These are phyloP conservation scores for Sporothrix humicola DNA, from an alignment of 2,329 filamentous ascomycete species.

Conservation along the genomic window DNA sequence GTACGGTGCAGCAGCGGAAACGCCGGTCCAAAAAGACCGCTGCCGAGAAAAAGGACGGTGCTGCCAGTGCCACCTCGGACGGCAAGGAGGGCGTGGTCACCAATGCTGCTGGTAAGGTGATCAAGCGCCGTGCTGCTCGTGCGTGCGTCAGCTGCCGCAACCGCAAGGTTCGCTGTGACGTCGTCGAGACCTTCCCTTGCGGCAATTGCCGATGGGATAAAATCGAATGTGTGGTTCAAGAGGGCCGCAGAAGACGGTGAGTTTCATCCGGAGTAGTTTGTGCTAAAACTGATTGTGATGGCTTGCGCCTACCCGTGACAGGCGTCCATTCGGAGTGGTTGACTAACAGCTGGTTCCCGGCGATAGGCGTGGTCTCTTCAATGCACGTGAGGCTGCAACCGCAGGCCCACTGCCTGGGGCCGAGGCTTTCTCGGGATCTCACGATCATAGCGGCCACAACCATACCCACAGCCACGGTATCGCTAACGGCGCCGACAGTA, in stretches of 20 bases:
- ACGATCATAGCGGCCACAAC: slow-evolving; percentile 26
- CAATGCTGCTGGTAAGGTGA: slow-evolving; percentile 54
- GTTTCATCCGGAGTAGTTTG: slow-evolving; percentile 45
- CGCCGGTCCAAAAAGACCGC: slow-evolving; percentile 36
- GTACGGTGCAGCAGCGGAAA: slow-evolving; percentile 33
- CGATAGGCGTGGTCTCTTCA: slow-evolving; percentile 36
- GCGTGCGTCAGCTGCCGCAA: slow-evolving; percentile 88
- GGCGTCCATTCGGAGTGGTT: background rate
- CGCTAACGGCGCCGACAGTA: slow-evolving; percentile 21
- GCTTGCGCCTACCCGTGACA: background rate
- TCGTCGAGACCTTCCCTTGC: slow-evolving; percentile 85
- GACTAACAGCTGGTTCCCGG: slow-evolving; percentile 26
- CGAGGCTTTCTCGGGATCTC: slow-evolving; percentile 30
- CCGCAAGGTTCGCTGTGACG: slow-evolving; percentile 91
- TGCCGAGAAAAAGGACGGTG: slow-evolving; percentile 35
- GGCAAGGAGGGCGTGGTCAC: slow-evolving; percentile 40
- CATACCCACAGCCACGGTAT: slow-evolving; percentile 27
- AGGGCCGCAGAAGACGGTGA: slow-evolving; percentile 86
- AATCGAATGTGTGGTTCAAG: slow-evolving; percentile 76
- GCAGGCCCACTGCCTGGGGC: slow-evolving; percentile 29
- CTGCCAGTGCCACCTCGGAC: slow-evolving; percentile 31
- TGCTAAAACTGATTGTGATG: too few species aligned
- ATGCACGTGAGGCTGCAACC: slow-evolving; percentile 35
- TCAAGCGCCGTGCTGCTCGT: slow-evolving; percentile 85
- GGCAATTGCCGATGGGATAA: slow-evolving; percentile 85